Percentiles rank a stretch among this genome's conserved stretches.
Conservation (phyloP, 495 filamentous ascomycete genomes). For the Haplographium delicatum region DNA sequence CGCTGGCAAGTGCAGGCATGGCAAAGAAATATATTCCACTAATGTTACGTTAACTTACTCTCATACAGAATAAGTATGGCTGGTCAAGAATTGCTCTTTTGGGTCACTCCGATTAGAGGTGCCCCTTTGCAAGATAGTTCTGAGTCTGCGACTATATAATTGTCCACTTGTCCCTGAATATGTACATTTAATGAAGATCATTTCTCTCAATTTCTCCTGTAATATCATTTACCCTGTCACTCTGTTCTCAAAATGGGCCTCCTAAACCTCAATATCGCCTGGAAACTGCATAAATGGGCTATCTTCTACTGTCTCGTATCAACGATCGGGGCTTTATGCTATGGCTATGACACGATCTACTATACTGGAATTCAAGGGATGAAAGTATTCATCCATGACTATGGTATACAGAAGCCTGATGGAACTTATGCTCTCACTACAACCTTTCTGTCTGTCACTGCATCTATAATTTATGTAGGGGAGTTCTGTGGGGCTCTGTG, state of each 20-base stretch:
- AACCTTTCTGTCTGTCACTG: slow-evolving; percentile 20
- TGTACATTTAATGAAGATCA: no score
- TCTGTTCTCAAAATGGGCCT: slow-evolving; percentile 3
- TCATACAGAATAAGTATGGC: no score
- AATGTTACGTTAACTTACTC: no score
- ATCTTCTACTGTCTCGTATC: slow-evolving; percentile 9
- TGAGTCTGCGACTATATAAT: no score
- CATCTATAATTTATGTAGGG: slow-evolving; percentile 26
- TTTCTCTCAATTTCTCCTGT: no score
- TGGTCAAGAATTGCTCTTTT: no score
- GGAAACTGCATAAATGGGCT: slow-evolving; percentile 8
- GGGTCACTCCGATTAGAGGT: no score
- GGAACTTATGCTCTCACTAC: slow-evolving; percentile 8
- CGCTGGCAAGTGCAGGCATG: no score
- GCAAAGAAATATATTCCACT: no score
- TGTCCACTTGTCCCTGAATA: no score
- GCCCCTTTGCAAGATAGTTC: no score
- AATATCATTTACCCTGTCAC: no score
- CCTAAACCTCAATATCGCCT: slow-evolving; percentile 11
- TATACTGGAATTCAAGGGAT: slow-evolving; percentile 25
- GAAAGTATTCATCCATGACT: slow-evolving; percentile 21
- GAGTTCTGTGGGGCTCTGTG: slow-evolving; percentile 22
- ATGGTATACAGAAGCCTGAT: slow-evolving; percentile 6
- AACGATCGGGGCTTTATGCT: background rate
- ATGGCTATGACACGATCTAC: slow-evolving; percentile 20